Conservation (phyloP, 116 monocot genomes). For the Papilionanthe hybrid region DNA sequence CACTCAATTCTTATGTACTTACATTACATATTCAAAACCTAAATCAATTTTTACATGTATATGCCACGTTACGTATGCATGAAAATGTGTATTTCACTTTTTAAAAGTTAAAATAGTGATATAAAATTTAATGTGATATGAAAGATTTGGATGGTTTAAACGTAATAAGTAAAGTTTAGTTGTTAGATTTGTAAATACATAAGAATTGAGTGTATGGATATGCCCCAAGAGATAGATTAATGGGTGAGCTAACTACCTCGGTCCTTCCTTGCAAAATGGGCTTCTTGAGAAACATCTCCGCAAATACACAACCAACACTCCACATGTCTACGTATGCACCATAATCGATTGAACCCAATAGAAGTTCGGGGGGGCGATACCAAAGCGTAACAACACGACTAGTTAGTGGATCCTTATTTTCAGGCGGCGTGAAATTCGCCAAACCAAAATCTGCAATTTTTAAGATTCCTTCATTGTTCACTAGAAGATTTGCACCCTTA, state of each 20-base stretch:
- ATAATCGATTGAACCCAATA: slow-evolving; percentile 86
- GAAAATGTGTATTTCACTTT: too few species aligned
- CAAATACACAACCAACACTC: slow-evolving; percentile 95
- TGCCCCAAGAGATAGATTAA: too few species aligned
- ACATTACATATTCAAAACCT: too few species aligned
- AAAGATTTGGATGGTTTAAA: too few species aligned
- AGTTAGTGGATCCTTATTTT: slow-evolving; percentile 61
- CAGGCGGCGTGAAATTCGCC: slow-evolving; percentile 53
- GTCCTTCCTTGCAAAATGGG: slow-evolving; percentile 92
- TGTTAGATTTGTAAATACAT: too few species aligned
- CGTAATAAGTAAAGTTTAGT: too few species aligned
- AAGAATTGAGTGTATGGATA: too few species aligned
- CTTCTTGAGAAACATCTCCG: slow-evolving; percentile 66
- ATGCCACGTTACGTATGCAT: too few species aligned
- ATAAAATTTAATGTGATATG: too few species aligned
- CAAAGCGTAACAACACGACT: slow-evolving; percentile 95
- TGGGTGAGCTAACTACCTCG: slow-evolving; percentile 41
- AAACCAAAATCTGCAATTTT: slow-evolving; percentile 92
- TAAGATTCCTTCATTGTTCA: slow-evolving; percentile 76
- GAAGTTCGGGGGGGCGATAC: slow-evolving; percentile 95
- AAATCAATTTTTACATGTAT: too few species aligned
- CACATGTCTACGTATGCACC: slow-evolving; percentile 81
- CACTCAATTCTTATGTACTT: too few species aligned
- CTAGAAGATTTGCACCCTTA: slow-evolving; percentile 85
- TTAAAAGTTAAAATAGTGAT: too few species aligned